Evolutionary conservation across 2,329 filamentous ascomycete species (phyloP).

Genomic region (Penicillium capsulatum): DNA sequence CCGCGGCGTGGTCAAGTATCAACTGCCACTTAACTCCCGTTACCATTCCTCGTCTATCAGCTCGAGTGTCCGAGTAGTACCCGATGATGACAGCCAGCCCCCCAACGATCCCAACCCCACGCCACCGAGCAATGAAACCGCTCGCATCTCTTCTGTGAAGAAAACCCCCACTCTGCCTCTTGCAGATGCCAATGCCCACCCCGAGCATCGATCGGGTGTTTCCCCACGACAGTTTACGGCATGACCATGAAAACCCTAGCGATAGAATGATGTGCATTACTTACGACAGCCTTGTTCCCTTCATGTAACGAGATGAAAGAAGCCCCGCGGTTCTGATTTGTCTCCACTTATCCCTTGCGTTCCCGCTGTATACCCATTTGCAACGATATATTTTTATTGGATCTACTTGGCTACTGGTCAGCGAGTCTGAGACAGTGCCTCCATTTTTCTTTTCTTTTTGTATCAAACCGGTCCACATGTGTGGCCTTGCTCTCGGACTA

Average conservation of each 20-base stretch:
- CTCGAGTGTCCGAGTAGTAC: slow-evolving; percentile 39
- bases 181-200: slow-evolving; percentile 10
- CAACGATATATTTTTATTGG: slow-evolving; percentile 3
- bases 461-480: too few relatives aligned
- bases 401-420: neutral
- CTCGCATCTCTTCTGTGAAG: slow-evolving; percentile 17
- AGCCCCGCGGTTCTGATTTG: slow-evolving; percentile 4
- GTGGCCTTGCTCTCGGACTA: slow-evolving; percentile 2
- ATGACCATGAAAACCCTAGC: slow-evolving; percentile 21
- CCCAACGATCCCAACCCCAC: slow-evolving; percentile 12
- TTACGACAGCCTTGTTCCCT: slow-evolving; percentile 19
- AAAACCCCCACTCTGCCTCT: slow-evolving; percentile 8
- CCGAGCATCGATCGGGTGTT: slow-evolving; percentile 9
- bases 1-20: slow-evolving; percentile 83
- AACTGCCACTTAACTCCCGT: slow-evolving; percentile 56
- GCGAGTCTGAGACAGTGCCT: slow-evolving; percentile 1
- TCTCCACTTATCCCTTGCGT: slow-evolving; percentile 4
- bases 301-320: slow-evolving; percentile 14
- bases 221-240: slow-evolving; percentile 29
- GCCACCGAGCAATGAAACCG: slow-evolving; percentile 29
- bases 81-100: slow-evolving; percentile 29
- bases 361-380: slow-evolving; percentile 22
- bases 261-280: slow-evolving; percentile 23
- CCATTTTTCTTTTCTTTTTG: neutral
- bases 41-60: slow-evolving; percentile 49